These are phyloP conservation scores for Xylaria longipes DNA, from an alignment of 495 filamentous ascomycete genomes.

Conservation along the genomic window DNA sequence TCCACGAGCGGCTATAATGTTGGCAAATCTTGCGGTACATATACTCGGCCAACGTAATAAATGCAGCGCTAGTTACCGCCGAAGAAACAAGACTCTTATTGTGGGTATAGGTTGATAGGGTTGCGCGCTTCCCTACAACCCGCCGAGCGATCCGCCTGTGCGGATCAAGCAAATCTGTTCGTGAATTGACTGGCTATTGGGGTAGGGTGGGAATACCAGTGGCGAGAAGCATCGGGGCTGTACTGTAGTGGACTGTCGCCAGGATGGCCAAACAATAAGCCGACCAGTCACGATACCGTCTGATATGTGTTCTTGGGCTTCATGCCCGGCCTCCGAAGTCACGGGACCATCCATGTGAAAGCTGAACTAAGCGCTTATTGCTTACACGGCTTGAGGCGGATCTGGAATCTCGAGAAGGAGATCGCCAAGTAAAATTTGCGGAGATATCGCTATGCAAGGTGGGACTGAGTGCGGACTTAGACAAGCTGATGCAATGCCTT, in stretches of 20 bases:
- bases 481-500: constrained; percentile 2
- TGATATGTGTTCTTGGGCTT: not conserved
- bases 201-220: constrained; percentile 3
- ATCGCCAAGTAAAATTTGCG: constrained; percentile 23
- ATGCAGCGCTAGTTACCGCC: not conserved
- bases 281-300: constrained; percentile 13
- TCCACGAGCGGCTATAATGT: not conserved
- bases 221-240: constrained; percentile 8
- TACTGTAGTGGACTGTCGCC: not conserved
- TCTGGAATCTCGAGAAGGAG: not conserved
- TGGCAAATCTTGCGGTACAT: not conserved
- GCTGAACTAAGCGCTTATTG: constrained; percentile 19
- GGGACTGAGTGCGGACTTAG: not conserved
- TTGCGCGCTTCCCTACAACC: not conserved
- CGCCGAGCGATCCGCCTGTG: constrained; percentile 20
- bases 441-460: constrained; percentile 20
- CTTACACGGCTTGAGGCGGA: not conserved
- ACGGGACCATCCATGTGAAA: constrained; percentile 10
- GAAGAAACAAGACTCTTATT: not conserved
- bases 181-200: constrained; percentile 14
- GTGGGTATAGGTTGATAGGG: constrained; percentile 11
- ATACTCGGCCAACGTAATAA: not conserved
- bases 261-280: constrained; percentile 8
- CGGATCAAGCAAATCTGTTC: constrained; percentile 17
- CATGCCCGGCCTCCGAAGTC: constrained; percentile 6